Base-by-base conservation (phyloP, 495 filamentous ascomycete species). In the Penicillium canariense region DNA sequence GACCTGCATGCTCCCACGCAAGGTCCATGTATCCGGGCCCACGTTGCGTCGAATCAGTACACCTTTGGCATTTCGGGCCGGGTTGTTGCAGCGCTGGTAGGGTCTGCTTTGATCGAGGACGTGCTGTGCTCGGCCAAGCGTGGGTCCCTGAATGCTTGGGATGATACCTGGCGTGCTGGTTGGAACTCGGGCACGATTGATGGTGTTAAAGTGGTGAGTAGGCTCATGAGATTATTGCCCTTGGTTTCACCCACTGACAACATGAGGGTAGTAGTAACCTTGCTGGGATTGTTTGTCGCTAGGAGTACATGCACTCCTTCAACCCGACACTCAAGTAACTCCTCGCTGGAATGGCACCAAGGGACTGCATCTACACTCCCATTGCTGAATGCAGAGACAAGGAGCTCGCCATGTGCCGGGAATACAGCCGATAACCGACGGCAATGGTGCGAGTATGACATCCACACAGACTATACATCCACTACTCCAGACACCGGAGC, bases 381-480 rank as follows among this genome's bases (percentile, higher is more conserved):
- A 10, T 23, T 2, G 6, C 15, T 5, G 1, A 36, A 30, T 8
- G 4, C 27, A 3, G 15, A 52, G 4, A 44, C 9, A 32, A 44
- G 38, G 25, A 28, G 18, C 10, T 0, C 5, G 12, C 52, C 51
- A 18, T 70, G 71, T 45, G 59, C 63, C n/a, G 69, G 70, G 40
- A 77, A 80, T 49, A 71, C 68, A 4, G 58, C 76, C 11, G 70
- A 59, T 9, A 68, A 66, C 27, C 64, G 77, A 54, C 62, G 48
- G 17, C 60, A 67, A 48, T 75, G 73, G 71, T 65, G 71, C 30
- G 54, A 69, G 17, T 77, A 72, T 32, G 65, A 76, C 42, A 75
- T 82, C 55, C 60, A 76, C 25, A 82, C 79, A 5, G 75, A 84
- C 59, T 82, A 79, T 58, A 76, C 73, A 27, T 66, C 61, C 5